Conservation (phyloP, 2,329 filamentous ascomycete species). For the Colletotrichum phormii region DNA sequence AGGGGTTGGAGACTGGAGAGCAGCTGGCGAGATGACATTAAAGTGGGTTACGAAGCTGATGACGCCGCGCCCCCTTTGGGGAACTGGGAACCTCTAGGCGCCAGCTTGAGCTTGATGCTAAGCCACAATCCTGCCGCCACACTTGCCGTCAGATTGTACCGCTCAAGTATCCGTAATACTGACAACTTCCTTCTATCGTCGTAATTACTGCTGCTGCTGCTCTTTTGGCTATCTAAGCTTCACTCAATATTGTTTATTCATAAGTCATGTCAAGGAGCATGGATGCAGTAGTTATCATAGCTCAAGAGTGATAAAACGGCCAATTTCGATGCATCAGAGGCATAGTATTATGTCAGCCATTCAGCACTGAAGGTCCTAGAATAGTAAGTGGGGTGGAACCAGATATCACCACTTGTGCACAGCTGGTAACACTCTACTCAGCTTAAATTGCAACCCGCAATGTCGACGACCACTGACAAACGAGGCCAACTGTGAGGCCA, state of each 20-base stretch:
- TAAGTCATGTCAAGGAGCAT: too few relatives aligned
- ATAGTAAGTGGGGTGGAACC: not conserved
- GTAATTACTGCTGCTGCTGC: too few relatives aligned
- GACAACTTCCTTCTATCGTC: conserved; percentile 15
- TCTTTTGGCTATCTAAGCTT: not conserved
- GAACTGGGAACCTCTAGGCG: not conserved
- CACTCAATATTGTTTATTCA: too few relatives aligned
- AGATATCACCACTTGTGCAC: rapidly evolving
- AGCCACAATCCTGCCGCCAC: conserved; percentile 33
- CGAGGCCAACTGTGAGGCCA: not conserved
- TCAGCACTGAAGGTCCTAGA: not conserved
- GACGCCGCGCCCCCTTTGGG: conserved; percentile 35
- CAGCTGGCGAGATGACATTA: conserved; percentile 36
- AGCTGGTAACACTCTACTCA: not conserved
- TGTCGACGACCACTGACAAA: not conserved
- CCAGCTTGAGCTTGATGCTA: conserved; percentile 24
- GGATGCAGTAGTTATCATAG: too few relatives aligned
- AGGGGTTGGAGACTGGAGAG: conserved; percentile 27
- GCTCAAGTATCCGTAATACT: too few relatives aligned
- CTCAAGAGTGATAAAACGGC: too few relatives aligned
- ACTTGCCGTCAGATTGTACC: conserved; percentile 7
- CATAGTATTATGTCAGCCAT: too few relatives aligned
- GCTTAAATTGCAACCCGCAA: not conserved
- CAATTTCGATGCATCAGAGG: too few relatives aligned
- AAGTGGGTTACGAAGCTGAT: conserved; percentile 39